phyloP scores from a whole-genome alignment of 148 eudicot species.

The Rhododendron mucronatum region DNA sequence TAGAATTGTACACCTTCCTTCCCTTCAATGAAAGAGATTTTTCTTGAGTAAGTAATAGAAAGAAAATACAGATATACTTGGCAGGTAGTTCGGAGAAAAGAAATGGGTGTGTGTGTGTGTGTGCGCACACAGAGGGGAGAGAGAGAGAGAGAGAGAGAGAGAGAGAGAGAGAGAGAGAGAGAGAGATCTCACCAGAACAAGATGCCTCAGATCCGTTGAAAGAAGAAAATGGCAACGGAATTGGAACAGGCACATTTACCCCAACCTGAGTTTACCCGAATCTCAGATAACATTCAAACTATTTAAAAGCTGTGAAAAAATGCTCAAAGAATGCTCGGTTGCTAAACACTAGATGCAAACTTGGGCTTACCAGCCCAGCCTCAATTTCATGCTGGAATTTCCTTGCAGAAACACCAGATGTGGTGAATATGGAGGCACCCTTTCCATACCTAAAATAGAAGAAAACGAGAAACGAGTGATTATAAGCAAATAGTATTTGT shows the following conservation, averaged over 20 bases:
- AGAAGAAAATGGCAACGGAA: conserved; percentile 34
- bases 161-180: not conserved
- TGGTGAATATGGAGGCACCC: conserved; percentile 42
- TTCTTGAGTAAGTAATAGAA: not conserved
- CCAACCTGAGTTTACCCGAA: conserved; percentile 32
- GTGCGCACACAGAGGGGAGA: not conserved
- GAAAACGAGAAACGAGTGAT: not conserved
- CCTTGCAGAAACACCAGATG: conserved; percentile 32
- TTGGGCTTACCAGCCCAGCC: conserved; percentile 28
- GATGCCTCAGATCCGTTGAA: conserved; percentile 24
- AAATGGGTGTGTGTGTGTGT: not conserved
- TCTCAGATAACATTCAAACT: not conserved
- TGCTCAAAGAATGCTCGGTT: not conserved
- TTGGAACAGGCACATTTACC: conserved; percentile 34
- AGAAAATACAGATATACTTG: not conserved
- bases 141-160: no score
- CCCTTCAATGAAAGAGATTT: conserved; percentile 19
- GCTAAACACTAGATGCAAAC: not conserved
- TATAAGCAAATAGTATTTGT: not conserved
- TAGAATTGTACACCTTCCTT: conserved; percentile 41
- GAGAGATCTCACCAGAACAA: conserved; percentile 17
- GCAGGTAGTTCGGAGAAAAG: not conserved
- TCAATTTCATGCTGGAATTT: conserved; percentile 41
- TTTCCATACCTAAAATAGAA: conserved; percentile 19
- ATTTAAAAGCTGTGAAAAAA: not conserved